Percentiles rank a stretch among this genome's conserved stretches.
These are phyloP conservation scores for Nakaseomyces delphensis DNA, from an alignment of 1,139 yeast species.

Conservation along the genomic window DNA sequence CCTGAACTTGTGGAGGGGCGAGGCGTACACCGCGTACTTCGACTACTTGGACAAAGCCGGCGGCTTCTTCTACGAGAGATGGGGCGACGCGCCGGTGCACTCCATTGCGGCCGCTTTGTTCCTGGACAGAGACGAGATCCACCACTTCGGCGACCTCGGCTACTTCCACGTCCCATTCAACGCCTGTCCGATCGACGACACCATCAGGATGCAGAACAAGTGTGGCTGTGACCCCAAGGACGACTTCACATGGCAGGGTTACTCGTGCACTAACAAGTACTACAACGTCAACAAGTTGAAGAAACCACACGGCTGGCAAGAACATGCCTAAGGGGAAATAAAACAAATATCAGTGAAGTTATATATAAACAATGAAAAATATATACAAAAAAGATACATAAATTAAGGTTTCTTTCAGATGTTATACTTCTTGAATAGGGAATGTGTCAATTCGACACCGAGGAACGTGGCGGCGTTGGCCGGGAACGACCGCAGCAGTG, in stretches of 20 bases:
- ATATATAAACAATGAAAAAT: neutral
- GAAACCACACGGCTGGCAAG: constrained; percentile 74
- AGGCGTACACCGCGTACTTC: constrained; percentile 60
- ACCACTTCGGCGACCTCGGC: constrained; percentile 75
- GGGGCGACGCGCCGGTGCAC: constrained; percentile 96
- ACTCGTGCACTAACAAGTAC: constrained; percentile 73
- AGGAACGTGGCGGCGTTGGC: constrained; percentile 97
- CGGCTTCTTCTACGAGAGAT: constrained; percentile 86
- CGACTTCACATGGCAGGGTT: constrained; percentile 82
- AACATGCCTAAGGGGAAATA: constrained; percentile 33
- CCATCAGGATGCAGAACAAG: constrained; percentile 43
- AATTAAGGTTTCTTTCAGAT: constrained; percentile 6
- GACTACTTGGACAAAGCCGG: constrained; percentile 66
- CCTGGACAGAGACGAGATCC: constrained; percentile 55
- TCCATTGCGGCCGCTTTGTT: constrained; percentile 73
- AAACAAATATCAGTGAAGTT: too few species aligned
- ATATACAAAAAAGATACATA: neutral
- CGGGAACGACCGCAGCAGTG: constrained; percentile 88
- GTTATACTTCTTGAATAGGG: constrained; percentile 43
- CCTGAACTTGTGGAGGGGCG: constrained; percentile 65
- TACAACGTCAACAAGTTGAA: constrained; percentile 52
- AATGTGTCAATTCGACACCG: constrained; percentile 86
- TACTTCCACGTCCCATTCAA: constrained; percentile 76
- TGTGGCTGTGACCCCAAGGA: constrained; percentile 66
- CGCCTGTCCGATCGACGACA: constrained; percentile 67